Percentiles rank a stretch among this genome's conserved stretches.
Evolutionary conservation across 352 stramenopile species (phyloP).

Genomic region (Pythium rishiriense): DNA sequence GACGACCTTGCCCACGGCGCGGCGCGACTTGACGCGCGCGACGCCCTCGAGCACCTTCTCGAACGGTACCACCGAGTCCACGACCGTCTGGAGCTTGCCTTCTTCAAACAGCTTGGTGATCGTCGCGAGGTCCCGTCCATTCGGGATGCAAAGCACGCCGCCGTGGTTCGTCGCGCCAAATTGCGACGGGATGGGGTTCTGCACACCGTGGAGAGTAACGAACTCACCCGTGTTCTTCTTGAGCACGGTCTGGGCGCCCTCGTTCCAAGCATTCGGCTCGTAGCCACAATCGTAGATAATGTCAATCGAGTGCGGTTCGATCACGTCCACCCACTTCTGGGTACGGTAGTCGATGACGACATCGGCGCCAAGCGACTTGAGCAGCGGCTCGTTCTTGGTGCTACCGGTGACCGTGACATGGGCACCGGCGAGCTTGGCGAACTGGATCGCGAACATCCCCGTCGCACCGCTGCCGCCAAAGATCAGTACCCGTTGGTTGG

Average conservation of each 20-base stretch:
- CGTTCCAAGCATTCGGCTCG: not conserved
- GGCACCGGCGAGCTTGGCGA: constrained; percentile 9
- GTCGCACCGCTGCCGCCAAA: constrained; percentile 40
- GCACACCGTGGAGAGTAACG: constrained; percentile 31
- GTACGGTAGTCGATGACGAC: not conserved
- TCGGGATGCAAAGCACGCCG: constrained; percentile 20
- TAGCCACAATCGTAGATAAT: not conserved
- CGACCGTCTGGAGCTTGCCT: constrained; percentile 32
- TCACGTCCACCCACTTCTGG: not conserved
- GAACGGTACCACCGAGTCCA: constrained; percentile 47
- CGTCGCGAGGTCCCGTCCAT: constrained; percentile 30
- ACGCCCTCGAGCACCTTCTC: constrained; percentile 45
- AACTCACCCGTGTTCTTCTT: constrained; percentile 39
- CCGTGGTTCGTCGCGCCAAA: constrained; percentile 42
- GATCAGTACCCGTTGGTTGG: constrained; percentile 24
- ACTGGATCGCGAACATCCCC: constrained; percentile 32
- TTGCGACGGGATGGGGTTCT: constrained; percentile 45
- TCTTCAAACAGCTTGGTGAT: constrained; percentile 42
- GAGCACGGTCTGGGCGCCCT: constrained; percentile 31
- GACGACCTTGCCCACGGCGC: constrained; percentile 32
- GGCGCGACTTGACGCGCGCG: constrained; percentile 39
- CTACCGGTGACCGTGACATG: constrained; percentile 35
- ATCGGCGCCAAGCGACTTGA: constrained; percentile 20
- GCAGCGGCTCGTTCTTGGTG: constrained; percentile 32
- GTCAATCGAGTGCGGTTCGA: not conserved